Percentiles rank a stretch among this genome's conserved stretches.
phyloP scores from a whole-genome alignment of 202 grass and related monocot genomes.

The Alloteropsis angusta region DNA sequence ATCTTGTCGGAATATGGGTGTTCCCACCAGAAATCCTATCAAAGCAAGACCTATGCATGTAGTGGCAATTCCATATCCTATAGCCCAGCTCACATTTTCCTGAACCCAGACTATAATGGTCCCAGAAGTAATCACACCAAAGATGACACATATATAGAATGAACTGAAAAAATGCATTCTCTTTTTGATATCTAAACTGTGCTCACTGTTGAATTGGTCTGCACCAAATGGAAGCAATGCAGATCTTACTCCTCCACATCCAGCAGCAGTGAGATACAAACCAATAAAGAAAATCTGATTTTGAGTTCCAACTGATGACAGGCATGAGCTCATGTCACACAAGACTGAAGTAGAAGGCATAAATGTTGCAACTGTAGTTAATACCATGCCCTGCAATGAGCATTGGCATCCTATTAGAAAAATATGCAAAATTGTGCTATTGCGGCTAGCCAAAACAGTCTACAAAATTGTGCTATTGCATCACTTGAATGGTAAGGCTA shows the following conservation, averaged over 20 bases:
- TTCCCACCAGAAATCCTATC: conserved; percentile 46
- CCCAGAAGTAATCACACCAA: conserved; percentile 72
- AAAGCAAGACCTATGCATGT: conserved; percentile 50
- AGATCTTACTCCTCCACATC: conserved; percentile 64
- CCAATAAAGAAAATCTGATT: conserved; percentile 46
- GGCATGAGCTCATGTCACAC: conserved; percentile 23
- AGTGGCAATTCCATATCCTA: conserved; percentile 74
- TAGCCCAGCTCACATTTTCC: conserved; percentile 72
- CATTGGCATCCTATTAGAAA: conserved; percentile 11
- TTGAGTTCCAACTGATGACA: conserved; percentile 27
- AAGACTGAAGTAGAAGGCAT: conserved; percentile 22
- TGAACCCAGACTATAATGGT: conserved; percentile 77
- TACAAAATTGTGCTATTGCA: not conserved
- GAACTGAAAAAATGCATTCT: conserved; percentile 68
- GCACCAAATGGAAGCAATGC: conserved; percentile 80
- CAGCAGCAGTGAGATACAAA: conserved; percentile 63
- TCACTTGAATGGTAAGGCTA: not conserved
- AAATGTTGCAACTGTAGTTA: conserved; percentile 39
- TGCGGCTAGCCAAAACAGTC: not conserved
- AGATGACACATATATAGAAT: conserved; percentile 66
- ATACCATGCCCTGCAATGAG: conserved; percentile 35
- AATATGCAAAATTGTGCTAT: not conserved
- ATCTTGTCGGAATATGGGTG: conserved; percentile 32
- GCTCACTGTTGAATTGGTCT: conserved; percentile 48
- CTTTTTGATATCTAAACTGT: conserved; percentile 31